Evolutionary conservation across 108 stramenopile genomes (phyloP), one percentile per base, ranked within the genome.

Genomic region (Skeletonema tropicum): DNA sequence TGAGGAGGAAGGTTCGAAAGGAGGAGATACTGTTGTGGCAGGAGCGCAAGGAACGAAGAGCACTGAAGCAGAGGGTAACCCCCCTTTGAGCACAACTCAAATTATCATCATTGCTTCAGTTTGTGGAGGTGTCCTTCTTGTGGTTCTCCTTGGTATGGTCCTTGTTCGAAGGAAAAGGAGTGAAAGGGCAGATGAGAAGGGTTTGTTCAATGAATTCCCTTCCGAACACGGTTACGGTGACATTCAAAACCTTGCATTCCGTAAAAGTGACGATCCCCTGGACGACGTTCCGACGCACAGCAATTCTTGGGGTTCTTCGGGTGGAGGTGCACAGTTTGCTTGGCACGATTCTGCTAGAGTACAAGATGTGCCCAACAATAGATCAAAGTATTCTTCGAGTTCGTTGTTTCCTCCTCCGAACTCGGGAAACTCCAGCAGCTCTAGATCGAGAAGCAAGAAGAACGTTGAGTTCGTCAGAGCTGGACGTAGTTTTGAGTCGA

Each of bases 401-500:
- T 8, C 21, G 52, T 23, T 55, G 19, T 55, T 55, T 6, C n/a
- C 19, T 6, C n/a, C 19, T 49, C 48, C n/a, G 6, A 49, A 6
- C 52, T 55, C 52, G 23, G 52, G 52, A 1, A 55, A 23, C 52
- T 55, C 52, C 10, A n/a, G 23, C 52, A 55, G 9, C 6, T 23
- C 52, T 3, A 5, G 6, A 23, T 55, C 52, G 23, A 55, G 23
- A 2, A 55, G 52, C n/a, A 55, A 23, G 48, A 49, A 49, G 52
- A 55, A 55, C 52, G 52, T 55, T 21, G 52, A 55, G 52, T 55
- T 55, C 23, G 7, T 55, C 52, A 55, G n/a, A 17, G 52, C 52
- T 55, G 52, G 52, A 23, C 23, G 52, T 25, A 55, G 52, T 7
- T 55, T 55, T 55, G 52, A 23, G 6, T 55, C 52, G 10, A 55